These are phyloP conservation scores for Tricholoma hemisulphureum DNA, from an alignment of 768 basidiomycete genomes.

Conservation along the genomic window DNA sequence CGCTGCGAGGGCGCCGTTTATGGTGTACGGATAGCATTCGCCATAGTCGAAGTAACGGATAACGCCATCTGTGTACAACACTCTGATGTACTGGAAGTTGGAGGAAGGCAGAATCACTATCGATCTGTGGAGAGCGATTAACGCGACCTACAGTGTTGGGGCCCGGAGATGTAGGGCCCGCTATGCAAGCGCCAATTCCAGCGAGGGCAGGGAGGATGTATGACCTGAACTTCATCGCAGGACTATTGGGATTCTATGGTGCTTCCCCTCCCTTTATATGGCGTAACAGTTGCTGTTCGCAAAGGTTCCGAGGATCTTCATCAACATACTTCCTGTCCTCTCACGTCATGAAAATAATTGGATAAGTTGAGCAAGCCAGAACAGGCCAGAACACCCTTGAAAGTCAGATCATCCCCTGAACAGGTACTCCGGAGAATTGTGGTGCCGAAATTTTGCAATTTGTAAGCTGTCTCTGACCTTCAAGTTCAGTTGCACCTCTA, in stretches of 20 bases:
- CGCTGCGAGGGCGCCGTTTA: not conserved
- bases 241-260: not conserved
- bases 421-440: too few relatives aligned
- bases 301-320: too few relatives aligned
- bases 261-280: too few relatives aligned
- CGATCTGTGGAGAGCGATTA: not conserved
- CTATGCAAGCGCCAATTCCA: not conserved
- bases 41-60: not conserved
- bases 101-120: not conserved
- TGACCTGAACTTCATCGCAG: not conserved
- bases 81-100: not conserved
- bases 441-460: too few relatives aligned
- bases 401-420: too few relatives aligned
- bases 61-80: not conserved
- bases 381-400: too few relatives aligned
- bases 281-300: too few relatives aligned
- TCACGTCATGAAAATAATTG: too few relatives aligned
- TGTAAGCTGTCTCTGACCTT: too few relatives aligned
- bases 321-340: too few relatives aligned
- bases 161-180: not conserved
- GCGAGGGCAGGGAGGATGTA: not conserved
- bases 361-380: too few relatives aligned
- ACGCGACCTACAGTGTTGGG: not conserved
- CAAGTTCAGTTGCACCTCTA: too few relatives aligned
- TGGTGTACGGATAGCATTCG: not conserved